Evolutionary conservation across 2,329 filamentous ascomycete genomes (phyloP), one percentile per base, ranked within the genome.

Genomic region (Tolypocladium sp.): DNA sequence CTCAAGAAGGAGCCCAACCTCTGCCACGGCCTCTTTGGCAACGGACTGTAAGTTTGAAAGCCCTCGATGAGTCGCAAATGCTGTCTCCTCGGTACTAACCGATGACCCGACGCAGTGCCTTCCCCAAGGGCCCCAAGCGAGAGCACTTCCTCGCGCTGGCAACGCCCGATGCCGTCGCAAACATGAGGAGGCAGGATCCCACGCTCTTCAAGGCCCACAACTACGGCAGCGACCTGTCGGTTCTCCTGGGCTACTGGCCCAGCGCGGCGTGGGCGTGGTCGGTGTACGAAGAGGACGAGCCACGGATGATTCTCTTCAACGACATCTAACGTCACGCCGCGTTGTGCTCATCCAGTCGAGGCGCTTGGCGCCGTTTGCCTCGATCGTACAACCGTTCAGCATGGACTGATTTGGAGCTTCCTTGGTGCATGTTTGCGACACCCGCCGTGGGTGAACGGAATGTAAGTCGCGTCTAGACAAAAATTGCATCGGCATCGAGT

Each of bases 11-110:
- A 85, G 65, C 84, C 85, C 1, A 87, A 82, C 65, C 68, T 89
- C 41, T 89, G 86, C 65, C 85, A 89, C 66, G 83, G 86, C 0
- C 83, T 87, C 35, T 77, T 83, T 17, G 84, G 86, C 9, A 89
- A 89, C 66, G 83, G 84, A 20, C 71, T 89, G 65, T 82, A 78
- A 59, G 74, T 82, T 20, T 13, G n/a, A 22, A n/a, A 52, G 9
- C 7, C 5, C 49, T 12, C 49, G n/a, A 4, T 17, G 8, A 22
- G 1, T 1, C 9, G 4, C 20, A 1, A 20, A 2, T n/a, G 22
- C 49, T 52, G 12, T 10, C 12, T 30, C 12, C 9, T 1, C 41
- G 54, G 56, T 57, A 58, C 65, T 66, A 57, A 62, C 60, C 68
- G 61, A 67, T 61, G 55, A 62, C 42, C 59, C 42, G 57, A 55